Base-by-base conservation (phyloP, 495 filamentous ascomycete species). In the Neurospora pannonica region DNA sequence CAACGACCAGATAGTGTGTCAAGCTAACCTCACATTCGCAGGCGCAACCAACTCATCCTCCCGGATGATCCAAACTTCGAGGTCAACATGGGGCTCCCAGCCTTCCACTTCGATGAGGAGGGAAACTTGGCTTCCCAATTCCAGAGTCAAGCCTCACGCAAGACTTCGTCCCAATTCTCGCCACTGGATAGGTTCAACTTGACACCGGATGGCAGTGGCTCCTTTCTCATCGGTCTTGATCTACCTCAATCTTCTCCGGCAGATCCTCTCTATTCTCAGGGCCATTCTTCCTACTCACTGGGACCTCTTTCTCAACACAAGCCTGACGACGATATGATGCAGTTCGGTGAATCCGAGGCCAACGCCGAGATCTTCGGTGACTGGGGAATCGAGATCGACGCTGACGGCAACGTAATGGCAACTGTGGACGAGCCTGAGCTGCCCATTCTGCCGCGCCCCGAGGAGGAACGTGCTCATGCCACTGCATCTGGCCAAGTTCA, bases 1-100 rank as follows among this genome's bases (percentile, higher is more conserved):
- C 46, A 2, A 67, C 15, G 38, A 24, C 28, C 37, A 48, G 39
- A 70, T 73, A n/a, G 70, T 7, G 13, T 19, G 21, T 62, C n/a
- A 34, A 10, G 36, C 40, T 77, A 34, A 79, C 73, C 70, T 70
- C 42, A 72, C 71, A 10, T 70, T 70, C 38, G 8, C 77, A 97
- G 95, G 74, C 91, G 91, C 28, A 92, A 92, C 62, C 92, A 94
- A 75, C 89, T 97, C 67, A 81, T 94, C 17, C 86, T 98, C 5
- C 83, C 87, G 28, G 93, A 99, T 75, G 96, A 98, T 80, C 94
- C 94, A 7, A 87, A 89, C n/a, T 97, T 98, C 77, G 80, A 94
- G 34, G 71, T 81, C 38, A 75, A 79, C 74, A 74, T 70, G 62
- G 74, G 78, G 11, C 74, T 83, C 31, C 72, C 82, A 34, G 79